A percentile compares a stretch with the other conserved stretches of the same genome.
Conservation (phyloP, 495 filamentous ascomycete genomes). For the Neurospora sp. region DNA sequence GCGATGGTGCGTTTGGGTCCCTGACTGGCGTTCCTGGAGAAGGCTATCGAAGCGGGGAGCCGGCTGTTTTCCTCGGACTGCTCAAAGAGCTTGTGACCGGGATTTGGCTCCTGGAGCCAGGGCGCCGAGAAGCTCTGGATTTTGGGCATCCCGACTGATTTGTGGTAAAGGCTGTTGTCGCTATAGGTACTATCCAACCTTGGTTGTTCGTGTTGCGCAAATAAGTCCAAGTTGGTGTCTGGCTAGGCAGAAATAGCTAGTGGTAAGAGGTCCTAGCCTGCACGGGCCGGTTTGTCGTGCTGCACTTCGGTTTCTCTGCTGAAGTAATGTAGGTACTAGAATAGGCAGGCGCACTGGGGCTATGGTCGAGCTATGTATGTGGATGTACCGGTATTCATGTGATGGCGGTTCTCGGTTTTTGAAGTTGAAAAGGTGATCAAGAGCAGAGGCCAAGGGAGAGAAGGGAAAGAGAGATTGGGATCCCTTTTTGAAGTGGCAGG, state of each 20-base stretch:
- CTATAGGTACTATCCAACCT: neutral
- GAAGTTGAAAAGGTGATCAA: neutral
- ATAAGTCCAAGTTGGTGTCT: neutral
- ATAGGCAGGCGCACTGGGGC: neutral
- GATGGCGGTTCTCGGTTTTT: neutral
- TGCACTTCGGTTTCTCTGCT: neutral
- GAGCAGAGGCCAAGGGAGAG: neutral
- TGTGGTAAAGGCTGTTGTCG: neutral
- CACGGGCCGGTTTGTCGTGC: neutral
- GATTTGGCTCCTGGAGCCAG: conserved; percentile 69
- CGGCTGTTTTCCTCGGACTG: conserved; percentile 21
- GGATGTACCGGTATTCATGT: neutral
- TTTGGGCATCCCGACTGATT: conserved; percentile 53
- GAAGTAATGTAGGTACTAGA: neutral
- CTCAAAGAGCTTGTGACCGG: conserved; percentile 63
- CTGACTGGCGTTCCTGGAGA: conserved; percentile 28
- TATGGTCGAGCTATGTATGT: neutral
- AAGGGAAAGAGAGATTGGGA: neutral
- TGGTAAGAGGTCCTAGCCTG: neutral
- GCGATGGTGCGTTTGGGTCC: conserved; percentile 63
- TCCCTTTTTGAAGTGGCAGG: neutral
- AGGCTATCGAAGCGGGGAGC: conserved; percentile 14
- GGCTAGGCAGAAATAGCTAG: neutral
- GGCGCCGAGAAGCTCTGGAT: conserved; percentile 70
- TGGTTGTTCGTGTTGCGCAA: neutral